A percentile compares a stretch with the other conserved stretches of the same genome.
Evolutionary conservation across 116 monocot genomes (phyloP).

Genomic region (Posidonia oceanica): DNA sequence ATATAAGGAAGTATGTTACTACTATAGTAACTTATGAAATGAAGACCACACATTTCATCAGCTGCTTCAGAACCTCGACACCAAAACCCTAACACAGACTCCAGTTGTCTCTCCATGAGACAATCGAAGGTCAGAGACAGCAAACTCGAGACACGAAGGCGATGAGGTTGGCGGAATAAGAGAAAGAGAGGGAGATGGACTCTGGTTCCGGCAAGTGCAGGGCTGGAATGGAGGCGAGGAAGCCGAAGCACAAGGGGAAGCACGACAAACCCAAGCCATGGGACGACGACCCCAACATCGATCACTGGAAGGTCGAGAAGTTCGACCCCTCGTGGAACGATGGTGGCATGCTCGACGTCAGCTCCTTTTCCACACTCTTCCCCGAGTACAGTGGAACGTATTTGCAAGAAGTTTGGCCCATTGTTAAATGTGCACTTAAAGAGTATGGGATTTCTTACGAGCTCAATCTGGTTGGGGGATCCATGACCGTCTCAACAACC

Average conservation of each 20-base stretch:
- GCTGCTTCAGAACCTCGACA: too few species aligned
- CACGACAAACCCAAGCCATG: conserved; percentile 98
- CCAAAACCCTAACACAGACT: too few species aligned
- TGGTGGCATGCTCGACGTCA: conserved; percentile 87
- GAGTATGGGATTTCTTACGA: conserved; percentile 66
- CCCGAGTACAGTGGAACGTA: conserved; percentile 90
- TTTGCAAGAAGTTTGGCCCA: conserved; percentile 86
- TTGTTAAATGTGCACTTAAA: conserved; percentile 66
- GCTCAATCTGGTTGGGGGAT: conserved; percentile 94
- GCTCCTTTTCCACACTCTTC: conserved; percentile 89
- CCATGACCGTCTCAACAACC: conserved; percentile 90
- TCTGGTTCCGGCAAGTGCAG: background rate
- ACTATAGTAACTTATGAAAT: too few species aligned
- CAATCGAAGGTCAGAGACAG: too few species aligned
- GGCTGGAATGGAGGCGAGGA: conserved; percentile 8
- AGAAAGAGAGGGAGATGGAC: too few species aligned
- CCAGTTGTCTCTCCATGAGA: too few species aligned
- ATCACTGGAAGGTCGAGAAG: conserved; percentile 89
- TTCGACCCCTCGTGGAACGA: conserved; percentile 96
- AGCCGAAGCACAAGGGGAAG: conserved; percentile 82
- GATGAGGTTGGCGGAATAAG: too few species aligned
- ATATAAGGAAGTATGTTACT: too few species aligned
- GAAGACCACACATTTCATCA: too few species aligned
- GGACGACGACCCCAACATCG: conserved; percentile 98
- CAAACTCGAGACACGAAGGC: too few species aligned